A percentile compares a stretch with the other conserved stretches of the same genome.
Evolutionary conservation across 148 eudicot genomes (phyloP).

Genomic region (Chenopodium quinoa): DNA sequence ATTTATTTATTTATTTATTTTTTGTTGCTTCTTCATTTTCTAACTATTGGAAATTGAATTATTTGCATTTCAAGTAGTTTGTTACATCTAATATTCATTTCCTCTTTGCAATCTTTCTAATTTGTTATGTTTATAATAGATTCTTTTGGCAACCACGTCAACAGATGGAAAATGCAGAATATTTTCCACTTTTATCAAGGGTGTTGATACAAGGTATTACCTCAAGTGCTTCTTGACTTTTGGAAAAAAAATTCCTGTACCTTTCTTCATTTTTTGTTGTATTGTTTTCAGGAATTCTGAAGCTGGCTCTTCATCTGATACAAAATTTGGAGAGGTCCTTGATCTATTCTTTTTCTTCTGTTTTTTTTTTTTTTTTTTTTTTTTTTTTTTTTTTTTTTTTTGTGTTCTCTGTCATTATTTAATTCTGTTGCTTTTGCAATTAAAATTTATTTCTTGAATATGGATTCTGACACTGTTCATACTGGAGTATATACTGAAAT

Average conservation of each 20-base stretch:
- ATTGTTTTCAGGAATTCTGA: slow-evolving; percentile 52
- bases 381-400: background rate
- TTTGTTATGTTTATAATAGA: slow-evolving; percentile 33
- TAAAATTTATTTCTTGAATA: background rate
- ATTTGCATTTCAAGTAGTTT: background rate
- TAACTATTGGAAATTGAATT: background rate
- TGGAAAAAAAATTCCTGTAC: slow-evolving; percentile 1
- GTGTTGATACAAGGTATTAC: slow-evolving; percentile 76
- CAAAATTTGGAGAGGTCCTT: slow-evolving; percentile 93
- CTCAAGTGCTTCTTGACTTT: slow-evolving; percentile 12
- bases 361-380: background rate
- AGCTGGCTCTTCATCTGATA: slow-evolving; percentile 56
- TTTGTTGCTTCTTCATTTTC: background rate
- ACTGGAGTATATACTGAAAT: background rate
- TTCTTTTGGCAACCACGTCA: slow-evolving; percentile 90
- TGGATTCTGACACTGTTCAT: background rate
- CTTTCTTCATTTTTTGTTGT: slow-evolving; percentile 17
- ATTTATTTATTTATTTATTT: background rate
- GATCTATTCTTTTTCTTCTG: slow-evolving; percentile 4
- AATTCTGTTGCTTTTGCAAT: background rate
- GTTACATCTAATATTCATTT: background rate
- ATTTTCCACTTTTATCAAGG: slow-evolving; percentile 95
- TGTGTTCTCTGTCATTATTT: background rate
- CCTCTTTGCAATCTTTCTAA: background rate
- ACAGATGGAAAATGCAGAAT: slow-evolving; percentile 99